Evolutionary conservation across 2,329 filamentous ascomycete species (phyloP).

Genomic region (Xylaria sp.): DNA sequence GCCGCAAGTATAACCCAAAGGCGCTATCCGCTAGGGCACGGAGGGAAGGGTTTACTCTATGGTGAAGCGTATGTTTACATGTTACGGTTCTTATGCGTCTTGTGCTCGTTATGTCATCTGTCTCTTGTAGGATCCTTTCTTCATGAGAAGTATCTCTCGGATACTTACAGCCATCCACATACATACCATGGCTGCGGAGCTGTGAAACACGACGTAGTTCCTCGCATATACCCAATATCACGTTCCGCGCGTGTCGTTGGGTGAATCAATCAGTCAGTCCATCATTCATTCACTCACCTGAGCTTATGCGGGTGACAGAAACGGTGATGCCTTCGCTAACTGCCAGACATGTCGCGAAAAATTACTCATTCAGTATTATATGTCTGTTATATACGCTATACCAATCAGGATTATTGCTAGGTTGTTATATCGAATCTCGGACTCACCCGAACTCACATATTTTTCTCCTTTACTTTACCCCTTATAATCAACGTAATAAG

Average conservation of each 20-base stretch:
- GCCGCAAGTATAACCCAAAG: neutral
- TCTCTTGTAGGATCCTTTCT: neutral
- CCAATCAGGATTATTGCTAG: neutral
- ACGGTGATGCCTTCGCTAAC: neutral
- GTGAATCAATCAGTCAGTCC: neutral
- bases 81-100: neutral
- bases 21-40: neutral
- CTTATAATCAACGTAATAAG: conserved; percentile 9
- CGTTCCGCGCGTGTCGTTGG: neutral
- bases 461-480: neutral
- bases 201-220: neutral
- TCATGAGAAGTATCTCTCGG: neutral
- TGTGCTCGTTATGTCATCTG: neutral
- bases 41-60: neutral
- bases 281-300: neutral
- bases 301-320: neutral
- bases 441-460: neutral
- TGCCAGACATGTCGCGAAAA: neutral
- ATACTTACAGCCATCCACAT: neutral
- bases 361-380: neutral
- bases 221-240: neutral
- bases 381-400: neutral
- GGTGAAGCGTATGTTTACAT: neutral
- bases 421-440: neutral
- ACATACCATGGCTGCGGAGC: neutral